Evolutionary conservation across 2,329 filamentous ascomycete genomes (phyloP).

Genomic region (Epichloe hybrida): DNA sequence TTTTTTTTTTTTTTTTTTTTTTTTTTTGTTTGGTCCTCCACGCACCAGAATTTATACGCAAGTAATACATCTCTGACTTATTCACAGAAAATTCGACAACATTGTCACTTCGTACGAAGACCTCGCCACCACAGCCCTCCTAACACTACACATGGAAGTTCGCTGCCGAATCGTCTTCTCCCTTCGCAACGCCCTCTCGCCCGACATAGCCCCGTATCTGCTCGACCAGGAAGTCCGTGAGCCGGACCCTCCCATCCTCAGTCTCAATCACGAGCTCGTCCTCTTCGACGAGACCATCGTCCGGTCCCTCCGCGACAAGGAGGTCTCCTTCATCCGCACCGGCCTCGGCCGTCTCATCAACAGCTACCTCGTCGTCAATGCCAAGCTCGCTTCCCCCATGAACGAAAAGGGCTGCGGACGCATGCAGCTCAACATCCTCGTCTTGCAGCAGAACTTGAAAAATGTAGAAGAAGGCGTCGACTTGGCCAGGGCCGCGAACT

Average conservation of each 20-base stretch:
- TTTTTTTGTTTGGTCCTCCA: too few species aligned
- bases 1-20: too few species aligned
- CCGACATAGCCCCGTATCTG: slow-evolving; percentile 45
- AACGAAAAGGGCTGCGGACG: slow-evolving; percentile 72
- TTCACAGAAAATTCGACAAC: slow-evolving; percentile 61
- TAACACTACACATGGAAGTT: slow-evolving; percentile 80
- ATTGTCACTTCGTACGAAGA: slow-evolving; percentile 74
- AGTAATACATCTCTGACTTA: slow-evolving; percentile 11
- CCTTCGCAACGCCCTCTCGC: slow-evolving; percentile 50
- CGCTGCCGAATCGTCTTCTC: slow-evolving; percentile 77
- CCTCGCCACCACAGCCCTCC: slow-evolving; percentile 63
- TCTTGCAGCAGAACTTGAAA: slow-evolving; percentile 92
- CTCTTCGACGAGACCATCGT: slow-evolving; percentile 73
- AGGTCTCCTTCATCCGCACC: slow-evolving; percentile 61
- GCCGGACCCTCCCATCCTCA: slow-evolving; percentile 67
- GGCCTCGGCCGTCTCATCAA: slow-evolving; percentile 71
- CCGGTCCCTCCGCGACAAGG: slow-evolving; percentile 55
- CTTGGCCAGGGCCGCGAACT: slow-evolving; percentile 49
- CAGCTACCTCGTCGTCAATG: slow-evolving; percentile 60
- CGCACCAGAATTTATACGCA: background rate
- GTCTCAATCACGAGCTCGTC: slow-evolving; percentile 73
- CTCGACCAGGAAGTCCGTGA: slow-evolving; percentile 62
- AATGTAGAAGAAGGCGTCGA: slow-evolving; percentile 66
- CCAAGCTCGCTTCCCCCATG: slow-evolving; percentile 62
- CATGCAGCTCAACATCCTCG: slow-evolving; percentile 87